Conservation (phyloP, 2,329 filamentous ascomycete genomes). For the Bipolaris victoriae region DNA sequence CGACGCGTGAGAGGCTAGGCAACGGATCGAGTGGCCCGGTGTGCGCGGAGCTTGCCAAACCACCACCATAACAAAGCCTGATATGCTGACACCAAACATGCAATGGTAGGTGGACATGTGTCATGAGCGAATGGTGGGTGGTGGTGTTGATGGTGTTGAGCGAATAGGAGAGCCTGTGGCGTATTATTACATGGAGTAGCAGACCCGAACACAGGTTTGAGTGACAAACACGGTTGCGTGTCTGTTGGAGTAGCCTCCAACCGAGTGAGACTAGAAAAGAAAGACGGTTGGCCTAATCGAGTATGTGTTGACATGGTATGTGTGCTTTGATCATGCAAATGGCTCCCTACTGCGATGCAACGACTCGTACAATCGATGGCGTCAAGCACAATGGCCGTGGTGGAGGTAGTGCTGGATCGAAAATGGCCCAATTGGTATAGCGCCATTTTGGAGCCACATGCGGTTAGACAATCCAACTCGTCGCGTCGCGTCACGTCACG, state of each 20-base stretch:
- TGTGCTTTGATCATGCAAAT: too few species aligned
- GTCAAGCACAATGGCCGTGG: neutral
- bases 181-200: neutral
- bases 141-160: neutral
- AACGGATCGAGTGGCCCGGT: neutral
- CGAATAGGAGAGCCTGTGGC: neutral
- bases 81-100: slow-evolving; percentile 7
- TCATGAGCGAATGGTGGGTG: neutral
- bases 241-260: neutral
- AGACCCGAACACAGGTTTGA: neutral
- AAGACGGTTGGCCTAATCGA: neutral
- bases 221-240: neutral
- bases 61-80: neutral
- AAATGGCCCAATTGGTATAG: slow-evolving; percentile 3
- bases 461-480: slow-evolving; percentile 6
- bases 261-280: neutral
- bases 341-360: neutral
- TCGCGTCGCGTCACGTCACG: slow-evolving; percentile 18
- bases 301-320: too few species aligned
- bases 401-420: neutral
- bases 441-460: slow-evolving; percentile 17
- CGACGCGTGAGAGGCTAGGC: slow-evolving; percentile 2
- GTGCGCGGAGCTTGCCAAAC: neutral
- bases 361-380: neutral
- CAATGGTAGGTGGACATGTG: slow-evolving; percentile 2